phyloP scores from a whole-genome alignment of 345 rosid genomes.

The Brassica rapa region DNA sequence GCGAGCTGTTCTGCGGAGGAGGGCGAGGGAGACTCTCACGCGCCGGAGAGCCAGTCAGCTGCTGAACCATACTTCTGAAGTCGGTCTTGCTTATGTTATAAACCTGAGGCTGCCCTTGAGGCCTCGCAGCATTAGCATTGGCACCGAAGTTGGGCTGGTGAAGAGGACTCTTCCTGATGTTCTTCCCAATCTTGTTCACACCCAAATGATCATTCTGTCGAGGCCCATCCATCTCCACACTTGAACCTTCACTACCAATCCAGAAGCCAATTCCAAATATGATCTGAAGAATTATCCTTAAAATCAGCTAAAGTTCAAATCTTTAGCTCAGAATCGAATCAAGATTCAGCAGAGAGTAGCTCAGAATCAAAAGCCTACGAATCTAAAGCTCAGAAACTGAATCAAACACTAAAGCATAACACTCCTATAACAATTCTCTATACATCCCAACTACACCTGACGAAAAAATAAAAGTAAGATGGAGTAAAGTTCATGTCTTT shows the following conservation, averaged over 20 bases:
- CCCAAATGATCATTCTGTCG: conserved; percentile 74
- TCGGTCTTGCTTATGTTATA: conserved; percentile 95
- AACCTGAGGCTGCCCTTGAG: conserved; percentile 91
- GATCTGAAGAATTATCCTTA: conserved; percentile 4
- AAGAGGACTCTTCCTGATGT: conserved; percentile 79
- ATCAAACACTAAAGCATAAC: conserved; percentile 3
- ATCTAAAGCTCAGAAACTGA: neutral
- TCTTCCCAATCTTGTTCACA: conserved; percentile 82
- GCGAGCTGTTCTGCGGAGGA: conserved; percentile 66
- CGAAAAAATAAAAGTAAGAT: neutral
- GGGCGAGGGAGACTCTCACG: conserved; percentile 79
- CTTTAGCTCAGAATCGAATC: conserved; percentile 16
- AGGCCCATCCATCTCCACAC: conserved; percentile 67
- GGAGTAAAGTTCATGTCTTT: neutral
- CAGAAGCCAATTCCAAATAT: conserved; percentile 9
- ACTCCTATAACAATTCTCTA: neutral
- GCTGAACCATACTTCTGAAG: conserved; percentile 85
- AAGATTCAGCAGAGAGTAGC: conserved; percentile 1
- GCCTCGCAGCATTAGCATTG: conserved; percentile 53
- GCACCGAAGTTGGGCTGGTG: conserved; percentile 68
- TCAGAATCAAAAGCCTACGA: neutral
- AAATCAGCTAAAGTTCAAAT: conserved; percentile 7
- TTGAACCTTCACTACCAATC: conserved; percentile 13
- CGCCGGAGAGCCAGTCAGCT: conserved; percentile 83
- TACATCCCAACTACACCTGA: conserved; percentile 1